A percentile compares a stretch with the other conserved stretches of the same genome.
phyloP scores from a whole-genome alignment of 1,139 yeast species.

The Saccharomyces hybrid region DNA sequence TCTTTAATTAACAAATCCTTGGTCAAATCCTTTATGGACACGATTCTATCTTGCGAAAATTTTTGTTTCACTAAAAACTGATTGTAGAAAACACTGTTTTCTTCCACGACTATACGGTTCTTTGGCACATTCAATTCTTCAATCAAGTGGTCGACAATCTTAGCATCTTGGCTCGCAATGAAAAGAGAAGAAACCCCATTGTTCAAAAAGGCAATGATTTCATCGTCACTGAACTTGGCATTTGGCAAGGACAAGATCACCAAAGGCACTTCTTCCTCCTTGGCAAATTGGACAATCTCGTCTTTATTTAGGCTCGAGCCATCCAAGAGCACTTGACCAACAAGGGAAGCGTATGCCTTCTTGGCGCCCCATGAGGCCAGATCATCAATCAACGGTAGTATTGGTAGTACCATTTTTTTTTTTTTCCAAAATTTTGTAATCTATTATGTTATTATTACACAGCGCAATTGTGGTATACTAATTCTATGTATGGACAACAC shows the following conservation, averaged over 20 bases:
- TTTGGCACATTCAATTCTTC: constrained; percentile 51
- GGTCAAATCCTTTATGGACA: constrained; percentile 15
- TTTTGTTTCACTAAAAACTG: constrained; percentile 44
- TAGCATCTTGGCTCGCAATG: constrained; percentile 31
- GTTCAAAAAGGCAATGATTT: constrained; percentile 41
- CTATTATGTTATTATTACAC: not conserved
- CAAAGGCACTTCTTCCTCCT: constrained; percentile 8
- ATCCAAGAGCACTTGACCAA: constrained; percentile 24
- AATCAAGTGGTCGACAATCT: constrained; percentile 33
- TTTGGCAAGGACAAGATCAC: constrained; percentile 3
- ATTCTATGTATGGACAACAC: not conserved
- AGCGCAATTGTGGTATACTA: not conserved
- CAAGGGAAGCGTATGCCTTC: constrained; percentile 6
- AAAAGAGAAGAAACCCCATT: constrained; percentile 55
- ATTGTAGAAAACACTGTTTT: constrained; percentile 11
- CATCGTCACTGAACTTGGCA: constrained; percentile 18
- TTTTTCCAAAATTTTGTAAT: not conserved
- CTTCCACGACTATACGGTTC: constrained; percentile 17
- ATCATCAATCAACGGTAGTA: constrained; percentile 24
- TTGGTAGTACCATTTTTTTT: constrained; percentile 23
- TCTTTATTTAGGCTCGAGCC: constrained; percentile 12
- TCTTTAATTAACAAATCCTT: constrained; percentile 40
- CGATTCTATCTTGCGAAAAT: constrained; percentile 16
- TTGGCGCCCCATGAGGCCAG: not conserved
- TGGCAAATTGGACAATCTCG: constrained; percentile 13